Evolutionary conservation across 75 land plant genomes (phyloP).

Genomic region (Pinus tabuliformis): DNA sequence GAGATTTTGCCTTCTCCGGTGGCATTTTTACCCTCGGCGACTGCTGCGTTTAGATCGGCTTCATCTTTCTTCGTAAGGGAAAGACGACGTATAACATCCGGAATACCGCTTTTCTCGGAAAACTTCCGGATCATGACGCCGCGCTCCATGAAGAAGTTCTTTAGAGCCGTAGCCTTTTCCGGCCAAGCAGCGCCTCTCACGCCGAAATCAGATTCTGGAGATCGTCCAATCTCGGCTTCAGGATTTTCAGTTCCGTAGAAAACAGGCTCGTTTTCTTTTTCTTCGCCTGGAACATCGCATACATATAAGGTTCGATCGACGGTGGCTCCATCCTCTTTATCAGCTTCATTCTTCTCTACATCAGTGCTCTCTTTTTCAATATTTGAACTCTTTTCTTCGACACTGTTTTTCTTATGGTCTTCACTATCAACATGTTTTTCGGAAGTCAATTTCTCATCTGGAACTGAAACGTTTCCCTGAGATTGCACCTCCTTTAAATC

Average conservation of each 20-base stretch:
- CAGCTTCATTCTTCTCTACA: not conserved
- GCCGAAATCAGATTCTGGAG: slow-evolving; percentile 15
- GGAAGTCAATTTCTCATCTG: too few relatives aligned
- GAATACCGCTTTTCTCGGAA: slow-evolving; percentile 36
- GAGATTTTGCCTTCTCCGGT: slow-evolving; percentile 2
- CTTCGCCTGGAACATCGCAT: slow-evolving; percentile 27
- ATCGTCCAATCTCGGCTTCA: slow-evolving; percentile 19
- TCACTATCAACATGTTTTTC: too few relatives aligned
- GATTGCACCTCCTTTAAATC: too few relatives aligned
- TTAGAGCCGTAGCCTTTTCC: slow-evolving; percentile 69
- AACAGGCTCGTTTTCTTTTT: slow-evolving; percentile 45
- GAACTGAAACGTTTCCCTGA: too few relatives aligned
- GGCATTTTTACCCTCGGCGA: not conserved
- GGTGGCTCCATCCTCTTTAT: not conserved
- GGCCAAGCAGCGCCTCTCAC: slow-evolving; percentile 43
- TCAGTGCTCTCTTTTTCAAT: slow-evolving; percentile 1
- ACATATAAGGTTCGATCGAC: not conserved
- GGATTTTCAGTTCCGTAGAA: slow-evolving; percentile 69
- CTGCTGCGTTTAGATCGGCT: slow-evolving; percentile 14
- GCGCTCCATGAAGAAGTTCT: slow-evolving; percentile 61
- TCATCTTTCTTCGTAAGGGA: slow-evolving; percentile 53
- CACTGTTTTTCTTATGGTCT: too few relatives aligned
- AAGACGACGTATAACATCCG: slow-evolving; percentile 54
- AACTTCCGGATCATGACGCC: slow-evolving; percentile 48
- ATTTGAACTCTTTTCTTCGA: too few relatives aligned